Conservation (phyloP, 345 rosid genomes). For the Eutrema heterophyllum region DNA sequence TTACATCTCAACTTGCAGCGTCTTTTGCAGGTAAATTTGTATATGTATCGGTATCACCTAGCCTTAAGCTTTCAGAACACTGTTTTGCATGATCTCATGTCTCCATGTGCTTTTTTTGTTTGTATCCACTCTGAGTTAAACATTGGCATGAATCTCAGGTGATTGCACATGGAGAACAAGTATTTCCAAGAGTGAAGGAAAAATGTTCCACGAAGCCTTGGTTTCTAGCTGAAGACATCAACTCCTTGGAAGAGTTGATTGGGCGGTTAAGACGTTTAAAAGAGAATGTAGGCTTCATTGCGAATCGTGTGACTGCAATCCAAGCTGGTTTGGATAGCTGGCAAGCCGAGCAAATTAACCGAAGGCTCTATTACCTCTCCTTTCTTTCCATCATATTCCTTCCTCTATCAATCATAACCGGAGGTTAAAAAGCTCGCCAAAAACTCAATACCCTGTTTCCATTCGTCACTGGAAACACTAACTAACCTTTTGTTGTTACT, state of each 20-base stretch:
- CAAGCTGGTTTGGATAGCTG: constrained; percentile 95
- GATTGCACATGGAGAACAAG: constrained; percentile 93
- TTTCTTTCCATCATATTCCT: constrained; percentile 93
- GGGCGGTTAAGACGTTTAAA: constrained; percentile 79
- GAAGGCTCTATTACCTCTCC: constrained; percentile 87
- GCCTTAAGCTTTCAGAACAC: neutral
- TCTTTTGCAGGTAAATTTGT: constrained; percentile 65
- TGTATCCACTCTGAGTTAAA: neutral
- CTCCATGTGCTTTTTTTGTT: constrained; percentile 26
- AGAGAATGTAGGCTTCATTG: constrained; percentile 87
- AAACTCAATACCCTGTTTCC: neutral
- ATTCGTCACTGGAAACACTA: neutral
- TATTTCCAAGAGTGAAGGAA: constrained; percentile 87
- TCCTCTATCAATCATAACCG: constrained; percentile 87
- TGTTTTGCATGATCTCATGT: constrained; percentile 32
- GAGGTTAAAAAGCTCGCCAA: constrained; percentile 42
- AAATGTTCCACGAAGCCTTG: constrained; percentile 67
- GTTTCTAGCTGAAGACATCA: constrained; percentile 65
- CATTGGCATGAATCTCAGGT: constrained; percentile 42
- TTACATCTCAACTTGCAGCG: constrained; percentile 94
- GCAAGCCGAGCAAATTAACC: constrained; percentile 95
- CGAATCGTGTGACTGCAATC: constrained; percentile 87
- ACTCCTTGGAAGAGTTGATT: constrained; percentile 70
- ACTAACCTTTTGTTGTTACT: neutral
- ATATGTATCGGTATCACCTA: neutral